Evolutionary conservation across 495 filamentous ascomycete genomes (phyloP).

Genomic region (Platismatia glauca): DNA sequence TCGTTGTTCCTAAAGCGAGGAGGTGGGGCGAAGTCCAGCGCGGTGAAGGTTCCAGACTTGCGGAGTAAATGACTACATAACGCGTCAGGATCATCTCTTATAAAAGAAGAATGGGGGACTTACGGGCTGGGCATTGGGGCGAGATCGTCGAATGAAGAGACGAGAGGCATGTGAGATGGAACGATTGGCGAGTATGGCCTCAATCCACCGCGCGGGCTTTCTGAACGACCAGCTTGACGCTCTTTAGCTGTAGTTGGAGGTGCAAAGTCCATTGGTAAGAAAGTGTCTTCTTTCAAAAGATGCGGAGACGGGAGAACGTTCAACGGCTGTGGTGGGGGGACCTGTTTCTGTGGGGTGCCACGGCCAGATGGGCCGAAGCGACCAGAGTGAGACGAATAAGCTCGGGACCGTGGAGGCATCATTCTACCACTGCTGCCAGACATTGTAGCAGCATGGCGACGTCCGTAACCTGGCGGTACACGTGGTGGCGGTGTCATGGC

Average conservation of each 20-base stretch:
- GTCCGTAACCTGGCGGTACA: constrained; percentile 63
- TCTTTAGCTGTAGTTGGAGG: constrained; percentile 64
- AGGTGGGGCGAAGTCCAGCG: constrained; percentile 90
- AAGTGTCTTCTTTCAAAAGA: constrained; percentile 75
- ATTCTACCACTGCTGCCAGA: constrained; percentile 41
- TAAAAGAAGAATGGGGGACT: constrained; percentile 36
- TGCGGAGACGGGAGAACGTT: constrained; percentile 74
- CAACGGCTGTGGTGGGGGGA: constrained; percentile 68
- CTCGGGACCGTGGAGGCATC: constrained; percentile 46
- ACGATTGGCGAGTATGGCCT: constrained; percentile 64
- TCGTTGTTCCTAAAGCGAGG: constrained; percentile 71
- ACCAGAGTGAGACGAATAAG: constrained; percentile 60
- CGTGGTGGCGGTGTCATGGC: constrained; percentile 96
- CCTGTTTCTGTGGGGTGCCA: constrained; percentile 48
- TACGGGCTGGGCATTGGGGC: constrained; percentile 80
- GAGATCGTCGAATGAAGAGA: constrained; percentile 80
- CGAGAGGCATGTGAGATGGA: constrained; percentile 65
- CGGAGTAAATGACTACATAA: constrained; percentile 63
- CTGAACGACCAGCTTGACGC: constrained; percentile 61
- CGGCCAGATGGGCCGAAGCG: constrained; percentile 38
- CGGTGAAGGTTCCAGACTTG: constrained; percentile 84
- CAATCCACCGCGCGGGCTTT: constrained; percentile 69
- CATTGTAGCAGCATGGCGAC: constrained; percentile 41
- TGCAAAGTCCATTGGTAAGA: constrained; percentile 78
- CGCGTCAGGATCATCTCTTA: constrained; percentile 26